Evolutionary conservation across 2,329 filamentous ascomycete species (phyloP).

Genomic region (Nemania sp.): DNA sequence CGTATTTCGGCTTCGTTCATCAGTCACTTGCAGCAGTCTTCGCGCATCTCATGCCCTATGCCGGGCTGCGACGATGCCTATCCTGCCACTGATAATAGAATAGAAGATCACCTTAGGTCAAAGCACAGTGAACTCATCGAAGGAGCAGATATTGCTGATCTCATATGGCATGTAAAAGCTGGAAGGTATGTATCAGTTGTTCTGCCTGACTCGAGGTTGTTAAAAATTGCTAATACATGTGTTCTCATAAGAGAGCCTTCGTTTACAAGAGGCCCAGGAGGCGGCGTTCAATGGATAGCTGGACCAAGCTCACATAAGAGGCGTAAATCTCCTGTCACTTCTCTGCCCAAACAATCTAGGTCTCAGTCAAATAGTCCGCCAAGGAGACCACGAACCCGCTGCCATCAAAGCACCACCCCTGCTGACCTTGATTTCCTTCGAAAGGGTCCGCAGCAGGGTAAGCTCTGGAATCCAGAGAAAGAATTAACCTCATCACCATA

Average conservation of each 20-base stretch:
- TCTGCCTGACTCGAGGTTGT: too few relatives aligned
- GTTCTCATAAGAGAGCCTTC: slow-evolving; percentile 5
- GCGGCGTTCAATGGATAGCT: too few relatives aligned
- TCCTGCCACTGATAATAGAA: slow-evolving; percentile 13
- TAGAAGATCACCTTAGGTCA: slow-evolving; percentile 16
- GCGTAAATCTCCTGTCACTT: slow-evolving; percentile 33
- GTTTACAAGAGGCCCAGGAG: slow-evolving; percentile 11
- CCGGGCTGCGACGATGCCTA: slow-evolving; percentile 6
- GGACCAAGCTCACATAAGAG: slow-evolving; percentile 26
- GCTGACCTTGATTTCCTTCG: slow-evolving; percentile 33
- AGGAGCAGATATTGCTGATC: slow-evolving; percentile 22
- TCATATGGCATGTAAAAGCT: too few relatives aligned
- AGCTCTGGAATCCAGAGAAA: slow-evolving; percentile 35
- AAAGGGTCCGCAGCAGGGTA: slow-evolving; percentile 28
- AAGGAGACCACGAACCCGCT: slow-evolving; percentile 32
- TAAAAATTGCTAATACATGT: too few relatives aligned
- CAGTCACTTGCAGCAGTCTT: slow-evolving; percentile 12
- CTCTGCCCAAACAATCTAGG: slow-evolving; percentile 2
- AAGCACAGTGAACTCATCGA: slow-evolving; percentile 14
- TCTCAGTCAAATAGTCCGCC: slow-evolving; percentile 30
- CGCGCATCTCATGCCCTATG: slow-evolving; percentile 12
- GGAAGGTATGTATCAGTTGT: too few relatives aligned
- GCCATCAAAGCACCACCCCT: slow-evolving; percentile 6
- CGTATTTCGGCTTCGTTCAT: slow-evolving; percentile 14
- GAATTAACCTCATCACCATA: slow-evolving; percentile 14